Conservation (phyloP, 2,329 filamentous ascomycete genomes). For the Xylariaceae sp. region DNA sequence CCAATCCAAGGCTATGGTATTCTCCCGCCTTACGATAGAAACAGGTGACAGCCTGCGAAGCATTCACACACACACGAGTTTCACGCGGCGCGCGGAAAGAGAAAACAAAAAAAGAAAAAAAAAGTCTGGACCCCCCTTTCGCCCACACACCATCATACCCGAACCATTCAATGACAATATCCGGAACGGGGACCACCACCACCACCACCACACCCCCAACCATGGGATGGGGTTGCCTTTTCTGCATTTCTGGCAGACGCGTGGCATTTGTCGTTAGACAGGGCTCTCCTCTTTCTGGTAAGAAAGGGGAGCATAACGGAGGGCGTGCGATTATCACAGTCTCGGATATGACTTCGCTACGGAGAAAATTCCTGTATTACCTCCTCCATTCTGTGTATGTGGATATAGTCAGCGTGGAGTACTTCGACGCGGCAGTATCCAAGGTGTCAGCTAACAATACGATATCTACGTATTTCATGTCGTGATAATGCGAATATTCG, state of each 20-base stretch:
- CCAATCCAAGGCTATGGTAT: too few relatives aligned
- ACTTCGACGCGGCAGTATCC: background rate
- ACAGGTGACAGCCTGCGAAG: background rate
- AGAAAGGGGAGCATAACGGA: background rate
- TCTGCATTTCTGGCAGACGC: conserved; percentile 20
- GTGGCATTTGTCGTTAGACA: conserved; percentile 14
- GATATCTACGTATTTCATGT: background rate
- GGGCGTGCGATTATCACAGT: background rate
- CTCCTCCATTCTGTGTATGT: background rate
- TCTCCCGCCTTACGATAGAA: too few relatives aligned
- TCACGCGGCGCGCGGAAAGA: too few relatives aligned
- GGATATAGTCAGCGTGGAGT: background rate
- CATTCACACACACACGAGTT: too few relatives aligned
- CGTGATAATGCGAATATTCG: background rate
- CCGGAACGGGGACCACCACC: conserved; percentile 2
- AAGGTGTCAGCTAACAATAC: background rate
- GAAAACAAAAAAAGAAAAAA: background rate
- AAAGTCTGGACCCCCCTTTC: conserved; percentile 10
- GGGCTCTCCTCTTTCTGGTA: background rate
- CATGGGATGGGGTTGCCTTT: background rate
- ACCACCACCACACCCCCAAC: too few relatives aligned
- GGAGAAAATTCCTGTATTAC: background rate
- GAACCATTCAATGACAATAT: conserved; percentile 3
- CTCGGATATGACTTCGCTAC: too few relatives aligned
- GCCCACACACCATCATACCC: background rate